These are phyloP conservation scores for Monosporascus sp. DNA, from an alignment of 2,329 filamentous ascomycete species.

Conservation along the genomic window DNA sequence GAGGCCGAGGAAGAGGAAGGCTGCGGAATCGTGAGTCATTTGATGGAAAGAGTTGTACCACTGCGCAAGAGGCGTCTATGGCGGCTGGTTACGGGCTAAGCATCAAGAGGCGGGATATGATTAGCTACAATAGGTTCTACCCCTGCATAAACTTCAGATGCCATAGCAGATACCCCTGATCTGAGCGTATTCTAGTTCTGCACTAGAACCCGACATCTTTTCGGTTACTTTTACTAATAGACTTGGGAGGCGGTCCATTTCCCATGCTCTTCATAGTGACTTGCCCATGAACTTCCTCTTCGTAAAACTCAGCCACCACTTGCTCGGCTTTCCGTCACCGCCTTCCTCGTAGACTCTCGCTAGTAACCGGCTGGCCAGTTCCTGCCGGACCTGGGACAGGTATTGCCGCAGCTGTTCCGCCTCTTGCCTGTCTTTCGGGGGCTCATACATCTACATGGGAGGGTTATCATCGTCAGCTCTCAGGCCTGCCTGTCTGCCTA, in stretches of 20 bases:
- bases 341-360: slow-evolving; percentile 80
- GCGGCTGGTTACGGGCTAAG: too few species aligned
- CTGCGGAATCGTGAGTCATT: slow-evolving; percentile 2
- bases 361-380: slow-evolving; percentile 76
- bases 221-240: too few species aligned
- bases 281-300: slow-evolving; percentile 99
- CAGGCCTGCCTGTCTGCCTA: background rate
- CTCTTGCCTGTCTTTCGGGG: slow-evolving; percentile 79
- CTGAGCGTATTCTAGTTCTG: too few species aligned
- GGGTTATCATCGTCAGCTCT: background rate
- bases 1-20: slow-evolving; percentile 60
- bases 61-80: too few species aligned
- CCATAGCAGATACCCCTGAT: too few species aligned
- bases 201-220: too few species aligned
- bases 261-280: slow-evolving; percentile 50
- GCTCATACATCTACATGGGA: slow-evolving; percentile 70
- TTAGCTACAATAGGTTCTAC: too few species aligned
- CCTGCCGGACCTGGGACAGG: slow-evolving; percentile 87
- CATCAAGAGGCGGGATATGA: too few species aligned
- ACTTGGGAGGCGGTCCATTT: too few species aligned
- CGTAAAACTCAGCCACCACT: slow-evolving; percentile 98
- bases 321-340: slow-evolving; percentile 61
- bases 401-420: slow-evolving; percentile 86
- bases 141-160: too few species aligned
- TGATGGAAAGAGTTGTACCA: slow-evolving; percentile 1